Evolutionary conservation across 2,329 filamentous ascomycete species (phyloP).

Genomic region (Rugonectria rugulosa): DNA sequence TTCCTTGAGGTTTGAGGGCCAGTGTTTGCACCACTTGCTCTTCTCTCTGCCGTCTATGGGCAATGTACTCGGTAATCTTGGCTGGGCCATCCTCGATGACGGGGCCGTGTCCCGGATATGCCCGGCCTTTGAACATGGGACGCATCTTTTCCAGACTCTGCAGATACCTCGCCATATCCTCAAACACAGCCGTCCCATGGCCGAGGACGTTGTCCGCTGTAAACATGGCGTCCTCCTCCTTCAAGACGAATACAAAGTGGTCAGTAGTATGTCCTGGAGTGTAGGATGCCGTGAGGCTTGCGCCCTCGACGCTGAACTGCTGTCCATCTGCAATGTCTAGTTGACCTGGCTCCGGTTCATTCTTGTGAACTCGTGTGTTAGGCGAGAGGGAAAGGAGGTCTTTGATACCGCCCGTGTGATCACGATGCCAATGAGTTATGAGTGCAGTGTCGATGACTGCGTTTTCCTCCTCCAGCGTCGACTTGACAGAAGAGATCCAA

Average conservation of each 20-base stretch:
- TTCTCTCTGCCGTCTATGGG: conserved; percentile 81
- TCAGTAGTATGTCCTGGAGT: conserved; percentile 78
- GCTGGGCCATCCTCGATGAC: conserved; percentile 75
- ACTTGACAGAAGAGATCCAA: conserved; percentile 74
- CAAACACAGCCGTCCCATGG: conserved; percentile 86
- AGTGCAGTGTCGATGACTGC: conserved; percentile 74
- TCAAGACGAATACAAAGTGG: conserved; percentile 79
- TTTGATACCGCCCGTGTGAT: conserved; percentile 80
- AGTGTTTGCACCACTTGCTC: conserved; percentile 76
- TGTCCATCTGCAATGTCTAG: conserved; percentile 57
- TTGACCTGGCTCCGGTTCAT: conserved; percentile 62
- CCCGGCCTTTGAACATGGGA: conserved; percentile 68
- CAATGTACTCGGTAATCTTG: conserved; percentile 83
- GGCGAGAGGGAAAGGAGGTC: conserved; percentile 74
- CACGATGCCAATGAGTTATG: conserved; percentile 91
- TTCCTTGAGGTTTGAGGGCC: conserved; percentile 39
- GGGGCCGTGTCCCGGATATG: conserved; percentile 88
- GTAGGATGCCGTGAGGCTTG: conserved; percentile 70
- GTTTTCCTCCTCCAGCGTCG: conserved; percentile 71
- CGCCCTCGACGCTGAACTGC: conserved; percentile 64
- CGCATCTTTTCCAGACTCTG: conserved; percentile 74
- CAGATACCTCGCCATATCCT: conserved; percentile 76
- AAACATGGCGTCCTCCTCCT: conserved; percentile 84
- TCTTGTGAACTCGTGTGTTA: conserved; percentile 70
- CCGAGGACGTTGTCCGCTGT: conserved; percentile 90